Conservation (phyloP, 495 filamentous ascomycete species). For the Penicillium antarcticum region DNA sequence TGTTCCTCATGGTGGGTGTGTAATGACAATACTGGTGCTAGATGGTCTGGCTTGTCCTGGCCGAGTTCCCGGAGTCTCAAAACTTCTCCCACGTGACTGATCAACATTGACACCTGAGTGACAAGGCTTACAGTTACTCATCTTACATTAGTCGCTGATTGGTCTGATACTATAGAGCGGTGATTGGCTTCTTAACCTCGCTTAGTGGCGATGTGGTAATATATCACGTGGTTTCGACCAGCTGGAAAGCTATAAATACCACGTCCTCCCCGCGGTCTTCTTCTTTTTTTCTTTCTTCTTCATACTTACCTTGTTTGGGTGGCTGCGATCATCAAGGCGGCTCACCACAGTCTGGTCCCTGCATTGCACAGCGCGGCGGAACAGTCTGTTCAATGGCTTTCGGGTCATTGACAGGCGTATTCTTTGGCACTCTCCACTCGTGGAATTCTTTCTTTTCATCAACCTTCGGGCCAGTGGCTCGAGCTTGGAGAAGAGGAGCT, state of each 20-base stretch:
- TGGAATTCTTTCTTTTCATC: constrained; percentile 55
- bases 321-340: constrained; percentile 60
- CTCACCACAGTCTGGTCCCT: constrained; percentile 61
- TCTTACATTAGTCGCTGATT: constrained; percentile 3
- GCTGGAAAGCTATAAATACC: constrained; percentile 22
- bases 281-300: constrained; percentile 52
- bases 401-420: constrained; percentile 69
- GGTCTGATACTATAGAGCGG: neutral
- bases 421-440: constrained; percentile 61
- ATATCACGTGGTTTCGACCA: too few relatives aligned
- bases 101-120: neutral
- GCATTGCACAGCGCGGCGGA: constrained; percentile 76
- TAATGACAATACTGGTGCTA: constrained; percentile 9
- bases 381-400: constrained; percentile 63
- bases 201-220: constrained; percentile 26
- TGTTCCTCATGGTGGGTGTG: constrained; percentile 42
- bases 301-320: constrained; percentile 74
- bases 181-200: constrained; percentile 20
- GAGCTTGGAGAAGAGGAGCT: constrained; percentile 50
- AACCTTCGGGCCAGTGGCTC: constrained; percentile 39
- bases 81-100: constrained; percentile 41
- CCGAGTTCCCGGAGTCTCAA: constrained; percentile 22
- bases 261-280: constrained; percentile 12
- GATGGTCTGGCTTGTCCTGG: constrained; percentile 1
- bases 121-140: neutral